Conservation (phyloP, 306 rosid species). For the Spatholobus suberectus region DNA sequence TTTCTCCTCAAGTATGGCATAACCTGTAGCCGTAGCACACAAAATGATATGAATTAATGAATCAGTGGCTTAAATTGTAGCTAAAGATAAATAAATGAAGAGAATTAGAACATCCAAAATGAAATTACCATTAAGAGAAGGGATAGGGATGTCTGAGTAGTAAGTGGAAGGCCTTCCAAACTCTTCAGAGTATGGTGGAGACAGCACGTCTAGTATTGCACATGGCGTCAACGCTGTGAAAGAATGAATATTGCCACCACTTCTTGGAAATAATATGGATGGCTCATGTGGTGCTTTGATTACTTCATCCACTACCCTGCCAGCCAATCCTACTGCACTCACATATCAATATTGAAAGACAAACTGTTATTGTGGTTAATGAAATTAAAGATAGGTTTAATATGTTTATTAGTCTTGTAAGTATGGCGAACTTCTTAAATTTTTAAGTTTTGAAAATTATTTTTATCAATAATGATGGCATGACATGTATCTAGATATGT, state of each 20-base stretch:
- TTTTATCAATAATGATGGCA: too few species aligned
- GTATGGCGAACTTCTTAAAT: too few species aligned
- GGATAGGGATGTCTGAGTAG: conserved; percentile 54
- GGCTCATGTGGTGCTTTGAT: conserved; percentile 59
- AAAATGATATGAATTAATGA: neutral
- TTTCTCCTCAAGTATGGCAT: conserved; percentile 63
- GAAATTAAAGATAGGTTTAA: neutral
- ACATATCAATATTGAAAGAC: neutral
- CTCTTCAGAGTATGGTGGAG: conserved; percentile 71
- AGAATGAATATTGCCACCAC: conserved; percentile 78
- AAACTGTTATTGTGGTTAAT: neutral
- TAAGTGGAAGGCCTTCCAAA: conserved; percentile 71
- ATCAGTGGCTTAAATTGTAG: neutral
- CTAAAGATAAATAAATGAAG: neutral
- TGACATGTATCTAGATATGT: too few species aligned
- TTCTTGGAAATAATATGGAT: conserved; percentile 57
- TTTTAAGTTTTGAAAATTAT: too few species aligned
- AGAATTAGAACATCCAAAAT: neutral
- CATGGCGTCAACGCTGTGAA: conserved; percentile 64
- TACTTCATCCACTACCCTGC: conserved; percentile 51
- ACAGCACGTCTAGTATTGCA: conserved; percentile 68
- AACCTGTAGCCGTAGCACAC: conserved; percentile 44
- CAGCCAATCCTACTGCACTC: conserved; percentile 61
- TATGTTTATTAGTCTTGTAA: too few species aligned
- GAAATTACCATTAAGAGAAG: conserved; percentile 57